Evolutionary conservation across 805 yeast species (phyloP), one percentile per base, ranked within the genome.

Genomic region (Nakazawaea anatomiae): DNA sequence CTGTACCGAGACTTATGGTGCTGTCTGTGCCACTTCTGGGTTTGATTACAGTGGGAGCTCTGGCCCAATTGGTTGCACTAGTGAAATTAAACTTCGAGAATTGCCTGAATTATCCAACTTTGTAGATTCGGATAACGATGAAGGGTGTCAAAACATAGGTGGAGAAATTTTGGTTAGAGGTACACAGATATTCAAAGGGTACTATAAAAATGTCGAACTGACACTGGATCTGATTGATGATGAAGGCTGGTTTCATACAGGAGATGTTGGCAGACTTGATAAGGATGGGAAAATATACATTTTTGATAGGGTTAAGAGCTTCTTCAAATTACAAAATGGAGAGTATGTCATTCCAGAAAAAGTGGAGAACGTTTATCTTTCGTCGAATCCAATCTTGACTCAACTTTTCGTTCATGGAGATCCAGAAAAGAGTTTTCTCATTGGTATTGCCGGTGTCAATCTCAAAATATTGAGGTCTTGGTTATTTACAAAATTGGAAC

Each of bases 351-450:
- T 77, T 6, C 75, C 77, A 6, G 78, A 74, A 55, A 73, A 68
- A 55, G 67, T 74, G 46, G 77, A 74, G 55, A 71, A 82, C 58
- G 65, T 69, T 18, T 85, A 85, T 61, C 62, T 82, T 35, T 72
- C 85, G 0, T 68, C 72, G 29, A 75, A 85, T 2, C 47, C 66
- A 1, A 63, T 70, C 31, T 61, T 81, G 27, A 61, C 75, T 5
- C 89, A 85, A 64, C 59, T 79, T 11, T 83, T 73, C 61, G 79
- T 75, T 5, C 83, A 82, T 59, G 92, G 92, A 38, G 84, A 85
- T 61, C 75, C 88, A 5, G 66, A 75, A 42, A 69, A 78, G 58
- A 69, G 75, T 18, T 81, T 56, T 59, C 66, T 86, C 54, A 83
- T 86, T 27, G 89, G 80, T 31, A 65, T 86, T 42, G 60, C 79